phyloP scores from a whole-genome alignment of 2,329 filamentous ascomycete genomes.

The Alternaria conjuncta region DNA sequence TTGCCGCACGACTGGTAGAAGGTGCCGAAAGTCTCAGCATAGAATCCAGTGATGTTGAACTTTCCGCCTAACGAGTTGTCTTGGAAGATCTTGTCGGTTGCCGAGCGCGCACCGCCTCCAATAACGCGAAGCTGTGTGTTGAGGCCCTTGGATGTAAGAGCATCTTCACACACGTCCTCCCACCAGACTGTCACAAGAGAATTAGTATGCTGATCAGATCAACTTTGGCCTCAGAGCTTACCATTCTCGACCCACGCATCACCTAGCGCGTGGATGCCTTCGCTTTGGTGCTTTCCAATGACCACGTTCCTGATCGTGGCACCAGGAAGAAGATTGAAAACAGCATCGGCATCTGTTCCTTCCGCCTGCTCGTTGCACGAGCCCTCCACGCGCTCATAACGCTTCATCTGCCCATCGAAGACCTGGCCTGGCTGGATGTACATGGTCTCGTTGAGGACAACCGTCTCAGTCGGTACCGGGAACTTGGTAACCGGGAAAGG shows the following conservation, averaged over 20 bases:
- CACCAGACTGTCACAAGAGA: constrained; percentile 25
- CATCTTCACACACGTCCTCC: constrained; percentile 37
- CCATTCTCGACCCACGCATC: constrained; percentile 39
- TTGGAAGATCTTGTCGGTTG: constrained; percentile 34
- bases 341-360: constrained; percentile 33
- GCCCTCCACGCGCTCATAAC: constrained; percentile 32
- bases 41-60: constrained; percentile 33
- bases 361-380: constrained; percentile 35
- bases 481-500: constrained; percentile 31
- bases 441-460: constrained; percentile 32
- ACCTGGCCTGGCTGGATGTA: constrained; percentile 32
- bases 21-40: constrained; percentile 33
- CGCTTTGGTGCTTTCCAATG: constrained; percentile 35
- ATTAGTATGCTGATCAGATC: background rate
- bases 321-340: constrained; percentile 31
- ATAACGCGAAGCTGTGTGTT: constrained; percentile 37
- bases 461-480: constrained; percentile 31
- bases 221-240: background rate
- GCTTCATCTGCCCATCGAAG: constrained; percentile 36
- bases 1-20: constrained; percentile 36
- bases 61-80: constrained; percentile 30
- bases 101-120: constrained; percentile 34
- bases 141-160: constrained; percentile 31
- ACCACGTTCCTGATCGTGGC: constrained; percentile 31
- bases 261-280: constrained; percentile 33